Conservation (phyloP, 805 yeast species). For the Candida tammaniensis region DNA sequence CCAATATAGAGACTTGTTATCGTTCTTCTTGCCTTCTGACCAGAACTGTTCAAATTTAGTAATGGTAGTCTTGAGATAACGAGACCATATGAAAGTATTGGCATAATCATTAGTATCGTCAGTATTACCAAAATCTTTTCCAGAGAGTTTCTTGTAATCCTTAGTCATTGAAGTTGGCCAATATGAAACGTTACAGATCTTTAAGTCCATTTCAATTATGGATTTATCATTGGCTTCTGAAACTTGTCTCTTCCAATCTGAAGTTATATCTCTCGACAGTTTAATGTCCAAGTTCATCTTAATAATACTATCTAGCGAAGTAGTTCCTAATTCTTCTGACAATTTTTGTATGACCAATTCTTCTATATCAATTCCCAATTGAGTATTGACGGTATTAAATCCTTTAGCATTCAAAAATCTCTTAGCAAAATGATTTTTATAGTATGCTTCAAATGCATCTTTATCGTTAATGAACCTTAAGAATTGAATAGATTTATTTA, state of each 20-base stretch:
- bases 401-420: constrained; percentile 50
- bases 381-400: constrained; percentile 28
- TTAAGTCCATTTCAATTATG: constrained; percentile 36
- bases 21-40: constrained; percentile 37
- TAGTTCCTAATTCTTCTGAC: constrained; percentile 73
- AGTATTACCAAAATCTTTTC: too few relatives aligned
- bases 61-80: constrained; percentile 34
- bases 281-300: constrained; percentile 85
- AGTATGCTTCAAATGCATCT: constrained; percentile 80
- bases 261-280: constrained; percentile 36
- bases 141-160: constrained; percentile 34
- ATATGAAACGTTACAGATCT: constrained; percentile 41
- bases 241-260: constrained; percentile 33
- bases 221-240: constrained; percentile 10
- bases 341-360: constrained; percentile 63
- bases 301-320: constrained; percentile 75
- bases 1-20: constrained; percentile 56
- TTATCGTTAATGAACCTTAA: constrained; percentile 74
- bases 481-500: constrained; percentile 57
- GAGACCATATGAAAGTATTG: constrained; percentile 34
- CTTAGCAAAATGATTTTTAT: constrained; percentile 83
- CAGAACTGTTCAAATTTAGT: constrained; percentile 40
- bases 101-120: neutral
- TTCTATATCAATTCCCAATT: constrained; percentile 57
- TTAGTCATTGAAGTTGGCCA: constrained; percentile 48